Conservation (phyloP, 2,329 filamentous ascomycete species). For the Penicillium paneum region DNA sequence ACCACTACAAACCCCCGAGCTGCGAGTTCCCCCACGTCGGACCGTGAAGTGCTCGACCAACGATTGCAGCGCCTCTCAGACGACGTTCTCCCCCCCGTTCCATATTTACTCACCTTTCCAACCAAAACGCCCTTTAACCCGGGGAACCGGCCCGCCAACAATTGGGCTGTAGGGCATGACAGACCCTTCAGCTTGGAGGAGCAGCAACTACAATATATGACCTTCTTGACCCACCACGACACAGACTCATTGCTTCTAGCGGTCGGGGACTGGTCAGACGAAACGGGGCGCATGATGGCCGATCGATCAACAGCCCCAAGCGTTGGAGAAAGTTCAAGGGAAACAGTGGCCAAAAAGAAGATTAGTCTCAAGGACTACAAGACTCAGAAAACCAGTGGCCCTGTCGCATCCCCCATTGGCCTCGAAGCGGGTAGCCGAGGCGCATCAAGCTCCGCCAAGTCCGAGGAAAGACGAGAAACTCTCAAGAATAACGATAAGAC, state of each 20-base stretch:
- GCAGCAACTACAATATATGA: slow-evolving; percentile 61
- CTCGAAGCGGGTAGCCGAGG: slow-evolving; percentile 21
- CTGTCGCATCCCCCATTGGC: slow-evolving; percentile 26
- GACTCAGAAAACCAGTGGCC: slow-evolving; percentile 48
- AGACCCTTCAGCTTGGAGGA: slow-evolving; percentile 56
- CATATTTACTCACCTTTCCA: slow-evolving; percentile 47
- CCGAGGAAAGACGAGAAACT: slow-evolving; percentile 20
- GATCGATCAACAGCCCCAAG: slow-evolving; percentile 39
- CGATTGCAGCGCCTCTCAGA: slow-evolving; percentile 42
- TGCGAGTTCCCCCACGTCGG: slow-evolving; percentile 20
- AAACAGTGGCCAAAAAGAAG: slow-evolving; percentile 54
- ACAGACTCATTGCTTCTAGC: slow-evolving; percentile 52
- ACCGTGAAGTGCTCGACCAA: slow-evolving; percentile 32
- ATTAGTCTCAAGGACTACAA: slow-evolving; percentile 62
- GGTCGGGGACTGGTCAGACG: slow-evolving; percentile 55
- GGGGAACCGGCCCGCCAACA: slow-evolving; percentile 42
- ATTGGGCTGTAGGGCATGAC: slow-evolving; percentile 49
- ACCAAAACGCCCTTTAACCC: slow-evolving; percentile 47
- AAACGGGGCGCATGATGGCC: slow-evolving; percentile 46
- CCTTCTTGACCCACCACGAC: slow-evolving; percentile 58
- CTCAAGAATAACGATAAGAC: slow-evolving; percentile 17
- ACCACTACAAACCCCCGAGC: slow-evolving; percentile 26
- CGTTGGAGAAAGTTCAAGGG: slow-evolving; percentile 42
- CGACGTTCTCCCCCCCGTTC: slow-evolving; percentile 43
- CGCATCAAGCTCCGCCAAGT: slow-evolving; percentile 12